Base-by-base conservation (phyloP, 2,329 filamentous ascomycete genomes). In the Boeremia exigua region DNA sequence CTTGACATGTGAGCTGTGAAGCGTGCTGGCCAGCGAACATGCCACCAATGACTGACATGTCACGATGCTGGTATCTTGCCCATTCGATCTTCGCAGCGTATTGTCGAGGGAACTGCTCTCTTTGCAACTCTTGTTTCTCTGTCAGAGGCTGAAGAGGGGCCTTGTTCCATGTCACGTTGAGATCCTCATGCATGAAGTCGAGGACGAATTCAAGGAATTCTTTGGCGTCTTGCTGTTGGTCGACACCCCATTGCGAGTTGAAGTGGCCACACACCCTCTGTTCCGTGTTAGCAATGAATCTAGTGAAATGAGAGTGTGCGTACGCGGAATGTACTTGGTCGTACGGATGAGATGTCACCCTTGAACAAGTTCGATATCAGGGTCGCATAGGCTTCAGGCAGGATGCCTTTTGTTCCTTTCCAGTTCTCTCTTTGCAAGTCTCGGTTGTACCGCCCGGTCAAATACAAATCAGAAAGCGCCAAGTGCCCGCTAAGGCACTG, bases 191-290 rank as follows among this genome's bases (percentile, higher is more conserved):
- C 11, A 98, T 81, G 62, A 89, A 88, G 48, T 91, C 87, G 33
- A 96, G 82, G 25, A 97, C 75, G 69, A 96, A 96, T 40, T 87
- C 86, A 62, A 94, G 87, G 64, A 96, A 96, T 68, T 98, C 95
- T 62, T 93, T 90, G 1, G 92, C 89, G 69, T 99, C 95, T 76
- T 98, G 95, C 71, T 98, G 94, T 45, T 86, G 80, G 23, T 82
- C 81, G 36, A 91, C 88, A 12, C 88, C 90, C 79, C 92, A 95
- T 62, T 85, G 82, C 6, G 84, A 81, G 54, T 85, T 85, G 61
- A 88, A 77, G 15, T 85, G 81, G 4, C 84, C 84, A 65, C 88
- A 88, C 58, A 92, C 86, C 83, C 56, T 83, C 61, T 57, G 34
- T 23, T 4, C 2, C 19, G 10, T 15, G 38, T 75, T 60, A 74